Evolutionary conservation across 208 protist genomes (phyloP), one percentile per base, ranked within the genome.

Genomic region (Leishmania braziliensis): DNA sequence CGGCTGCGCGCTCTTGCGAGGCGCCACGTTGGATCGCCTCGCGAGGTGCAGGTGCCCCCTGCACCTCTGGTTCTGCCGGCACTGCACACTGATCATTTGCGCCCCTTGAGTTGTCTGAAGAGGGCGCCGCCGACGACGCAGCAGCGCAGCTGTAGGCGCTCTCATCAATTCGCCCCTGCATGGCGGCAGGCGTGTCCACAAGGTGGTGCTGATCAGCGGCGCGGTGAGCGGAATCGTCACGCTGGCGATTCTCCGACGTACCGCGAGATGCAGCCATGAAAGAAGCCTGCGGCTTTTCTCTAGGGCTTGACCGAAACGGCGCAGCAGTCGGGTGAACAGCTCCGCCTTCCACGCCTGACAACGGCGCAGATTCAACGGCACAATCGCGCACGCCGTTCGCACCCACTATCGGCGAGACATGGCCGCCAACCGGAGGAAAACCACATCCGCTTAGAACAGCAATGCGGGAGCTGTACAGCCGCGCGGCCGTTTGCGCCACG

Each of bases 391-490:
- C 43, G 10, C 9, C 23, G 69, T 26, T 4, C 26, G 26, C 23
- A 48, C 39, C 46, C 46, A 12, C 39, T 9, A 14, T 51, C 46
- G 46, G 43, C 8, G 33, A 23, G 3, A 5, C 26, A 20, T 0
- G 46, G 26, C 12, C 18, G 9, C 50, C 33, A n/a, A 39, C 23
- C 51, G 48, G 51, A 43, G 79, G 36, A 12, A 16, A 50, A 5
- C 53, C 1, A 8, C 66, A 75, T 4, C 56, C n/a, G 66, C 71
- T 78, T 3, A 86, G 60, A 29, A 89, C 70, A 54, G 85, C 85
- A 68, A 89, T 84, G 43, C 91, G 86, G 16, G 84, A 89, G 68
- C 84, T 87, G 76, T 91, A 91, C 2, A 95, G 72, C 39, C 89
- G 86, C 36, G 82, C 80, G 8, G 85, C 83, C 6, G 87, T 93